Evolutionary conservation across 306 rosid genomes (phyloP).

Genomic region (Fragaria vesca): DNA sequence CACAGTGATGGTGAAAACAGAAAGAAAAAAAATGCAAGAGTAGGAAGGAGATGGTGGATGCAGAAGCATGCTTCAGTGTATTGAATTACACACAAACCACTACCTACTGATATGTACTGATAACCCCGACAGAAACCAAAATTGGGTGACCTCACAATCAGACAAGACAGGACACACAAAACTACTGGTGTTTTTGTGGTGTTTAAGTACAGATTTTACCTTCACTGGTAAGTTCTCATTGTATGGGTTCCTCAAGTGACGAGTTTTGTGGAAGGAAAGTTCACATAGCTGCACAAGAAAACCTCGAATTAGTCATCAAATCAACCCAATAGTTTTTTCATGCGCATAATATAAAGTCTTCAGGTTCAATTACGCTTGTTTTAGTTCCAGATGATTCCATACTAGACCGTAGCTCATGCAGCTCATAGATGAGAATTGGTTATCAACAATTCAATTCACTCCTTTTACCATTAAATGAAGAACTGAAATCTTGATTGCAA

Average conservation of each 20-base stretch:
- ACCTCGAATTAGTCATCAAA: conserved; percentile 34
- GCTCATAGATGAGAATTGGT: conserved; percentile 4
- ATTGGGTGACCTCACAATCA: conserved; percentile 7
- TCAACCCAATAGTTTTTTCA: conserved; percentile 12
- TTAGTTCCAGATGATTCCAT: neutral
- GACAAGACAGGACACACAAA: neutral
- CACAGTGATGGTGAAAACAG: neutral
- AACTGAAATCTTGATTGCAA: neutral
- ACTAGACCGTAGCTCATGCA: neutral
- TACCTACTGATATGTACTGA: neutral
- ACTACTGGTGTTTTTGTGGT: neutral
- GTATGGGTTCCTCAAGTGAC: conserved; percentile 94
- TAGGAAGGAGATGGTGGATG: neutral
- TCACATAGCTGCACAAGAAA: conserved; percentile 86
- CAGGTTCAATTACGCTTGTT: conserved; percentile 10
- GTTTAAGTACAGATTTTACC: conserved; percentile 44
- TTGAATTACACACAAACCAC: neutral
- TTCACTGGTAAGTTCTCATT: conserved; percentile 98
- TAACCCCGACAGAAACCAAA: neutral
- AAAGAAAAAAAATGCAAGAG: neutral
- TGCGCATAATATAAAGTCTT: conserved; percentile 10
- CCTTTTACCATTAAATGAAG: neutral
- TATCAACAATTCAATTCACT: neutral
- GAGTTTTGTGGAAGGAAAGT: conserved; percentile 95
- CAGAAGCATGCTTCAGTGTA: neutral